Evolutionary conservation across 768 basidiomycete genomes (phyloP).

Genomic region (Tricholoma terreum): DNA sequence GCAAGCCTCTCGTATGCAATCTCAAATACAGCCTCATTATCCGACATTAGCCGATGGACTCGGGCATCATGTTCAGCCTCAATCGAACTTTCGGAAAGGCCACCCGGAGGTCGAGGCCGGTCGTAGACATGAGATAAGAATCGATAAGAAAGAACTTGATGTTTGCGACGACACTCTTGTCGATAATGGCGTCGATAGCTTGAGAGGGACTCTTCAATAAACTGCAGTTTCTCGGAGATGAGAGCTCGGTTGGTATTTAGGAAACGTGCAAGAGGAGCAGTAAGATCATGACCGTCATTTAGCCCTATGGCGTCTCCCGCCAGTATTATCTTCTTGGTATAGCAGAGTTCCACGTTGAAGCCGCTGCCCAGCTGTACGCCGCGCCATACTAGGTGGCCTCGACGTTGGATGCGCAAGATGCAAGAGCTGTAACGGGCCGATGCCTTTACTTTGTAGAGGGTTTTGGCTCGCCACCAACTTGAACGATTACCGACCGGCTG

Average conservation of each 20-base stretch:
- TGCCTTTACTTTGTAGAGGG: slow-evolving; percentile 50
- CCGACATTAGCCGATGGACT: slow-evolving; percentile 49
- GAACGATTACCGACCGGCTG: slow-evolving; percentile 48
- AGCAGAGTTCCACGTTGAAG: slow-evolving; percentile 58
- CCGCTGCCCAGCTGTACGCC: slow-evolving; percentile 63
- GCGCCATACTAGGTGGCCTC: slow-evolving; percentile 49
- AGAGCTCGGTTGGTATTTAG: slow-evolving; percentile 52
- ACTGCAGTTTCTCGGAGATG: slow-evolving; percentile 39
- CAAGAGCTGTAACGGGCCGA: slow-evolving; percentile 45
- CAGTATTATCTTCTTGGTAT: slow-evolving; percentile 47
- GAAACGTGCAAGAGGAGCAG: slow-evolving; percentile 59
- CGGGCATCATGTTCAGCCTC: slow-evolving; percentile 51
- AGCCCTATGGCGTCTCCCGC: slow-evolving; percentile 58
- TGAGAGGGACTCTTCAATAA: slow-evolving; percentile 45
- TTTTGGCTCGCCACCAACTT: slow-evolving; percentile 41
- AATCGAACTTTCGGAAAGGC: slow-evolving; percentile 43
- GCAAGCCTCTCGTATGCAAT: slow-evolving; percentile 52
- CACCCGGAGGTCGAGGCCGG: slow-evolving; percentile 42
- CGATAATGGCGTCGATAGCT: slow-evolving; percentile 51
- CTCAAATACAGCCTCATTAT: slow-evolving; percentile 43
- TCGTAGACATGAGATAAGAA: slow-evolving; percentile 64
- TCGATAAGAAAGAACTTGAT: slow-evolving; percentile 51
- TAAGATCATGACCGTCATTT: slow-evolving; percentile 63
- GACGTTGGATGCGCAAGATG: slow-evolving; percentile 49
- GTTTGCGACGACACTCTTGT: slow-evolving; percentile 51